Percentiles rank a stretch among this genome's conserved stretches.
Conservation (phyloP, 2,329 filamentous ascomycete genomes). For the Fonsecaea monophora region DNA sequence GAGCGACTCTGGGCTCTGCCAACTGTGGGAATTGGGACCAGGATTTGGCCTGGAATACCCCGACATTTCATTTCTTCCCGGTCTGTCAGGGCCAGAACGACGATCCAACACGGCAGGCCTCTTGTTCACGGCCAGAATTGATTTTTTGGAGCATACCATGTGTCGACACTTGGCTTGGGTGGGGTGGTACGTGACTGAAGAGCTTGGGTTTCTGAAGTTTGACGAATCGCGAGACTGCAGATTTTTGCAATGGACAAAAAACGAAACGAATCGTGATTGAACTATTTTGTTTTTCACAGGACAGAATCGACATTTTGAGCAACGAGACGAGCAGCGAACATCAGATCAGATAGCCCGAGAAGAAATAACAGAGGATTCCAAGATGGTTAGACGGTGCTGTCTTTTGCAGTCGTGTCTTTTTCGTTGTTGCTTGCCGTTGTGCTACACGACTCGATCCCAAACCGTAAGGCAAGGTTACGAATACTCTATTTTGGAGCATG, state of each 20-base stretch:
- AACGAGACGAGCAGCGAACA: neutral
- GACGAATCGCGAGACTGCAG: constrained; percentile 3
- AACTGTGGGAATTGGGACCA: neutral
- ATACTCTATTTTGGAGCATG: too few relatives aligned
- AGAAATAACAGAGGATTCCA: constrained; percentile 1
- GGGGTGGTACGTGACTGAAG: constrained; percentile 5
- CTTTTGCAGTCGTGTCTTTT: neutral
- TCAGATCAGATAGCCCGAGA: neutral
- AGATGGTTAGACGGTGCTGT: neutral
- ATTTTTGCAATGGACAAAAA: constrained; percentile 3
- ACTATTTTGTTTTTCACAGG: neutral
- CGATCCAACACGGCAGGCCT: neutral
- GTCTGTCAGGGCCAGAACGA: neutral
- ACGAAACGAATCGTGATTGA: constrained; percentile 1
- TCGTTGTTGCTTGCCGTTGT: neutral
- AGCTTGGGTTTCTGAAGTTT: neutral
- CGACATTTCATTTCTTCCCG: neutral
- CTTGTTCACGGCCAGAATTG: neutral
- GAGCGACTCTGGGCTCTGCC: neutral
- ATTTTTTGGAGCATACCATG: neutral
- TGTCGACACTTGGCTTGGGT: neutral
- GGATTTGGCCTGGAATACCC: constrained; percentile 2
- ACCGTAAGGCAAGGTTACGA: too few relatives aligned
- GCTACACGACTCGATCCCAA: too few relatives aligned
- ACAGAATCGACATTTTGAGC: constrained; percentile 1